Evolutionary conservation across 1,284 basidiomycete genomes (phyloP).

Genomic region (Pulveroboletus sp.): DNA sequence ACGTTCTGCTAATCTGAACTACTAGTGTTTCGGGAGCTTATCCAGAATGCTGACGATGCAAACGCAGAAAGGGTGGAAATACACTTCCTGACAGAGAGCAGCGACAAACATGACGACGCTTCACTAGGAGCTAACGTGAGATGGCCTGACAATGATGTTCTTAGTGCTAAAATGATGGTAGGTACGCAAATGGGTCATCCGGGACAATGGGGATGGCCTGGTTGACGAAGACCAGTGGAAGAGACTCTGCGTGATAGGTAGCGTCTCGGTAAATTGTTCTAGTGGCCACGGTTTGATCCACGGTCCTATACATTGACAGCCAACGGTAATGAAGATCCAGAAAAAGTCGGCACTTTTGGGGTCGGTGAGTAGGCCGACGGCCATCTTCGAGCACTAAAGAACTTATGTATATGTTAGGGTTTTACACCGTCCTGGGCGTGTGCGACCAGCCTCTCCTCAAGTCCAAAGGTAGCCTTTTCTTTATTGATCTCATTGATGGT

Average conservation of each 20-base stretch:
- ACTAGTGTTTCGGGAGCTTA: neutral
- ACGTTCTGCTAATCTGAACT: neutral
- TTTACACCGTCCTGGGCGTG: neutral
- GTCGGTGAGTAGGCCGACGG: slow-evolving; percentile 1
- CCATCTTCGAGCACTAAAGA: too few relatives aligned
- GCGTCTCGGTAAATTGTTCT: too few relatives aligned
- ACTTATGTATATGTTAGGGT: too few relatives aligned
- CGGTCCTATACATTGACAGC: neutral
- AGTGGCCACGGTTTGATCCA: neutral
- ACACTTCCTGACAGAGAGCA: neutral
- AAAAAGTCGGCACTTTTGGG: neutral
- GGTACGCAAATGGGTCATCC: neutral
- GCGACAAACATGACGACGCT: too few relatives aligned
- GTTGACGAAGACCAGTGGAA: neutral
- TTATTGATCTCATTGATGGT: too few relatives aligned
- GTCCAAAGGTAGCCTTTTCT: too few relatives aligned
- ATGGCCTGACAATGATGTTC: too few relatives aligned
- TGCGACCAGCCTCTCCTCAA: neutral
- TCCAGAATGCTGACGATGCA: neutral
- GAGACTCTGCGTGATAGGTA: neutral
- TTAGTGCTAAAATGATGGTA: too few relatives aligned
- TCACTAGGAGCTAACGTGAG: too few relatives aligned
- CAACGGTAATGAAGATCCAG: neutral
- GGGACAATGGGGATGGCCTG: neutral
- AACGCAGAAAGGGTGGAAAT: neutral